These are phyloP conservation scores for Oryza brachyantha DNA, from an alignment of 176 grass and related monocot species.

Conservation along the genomic window DNA sequence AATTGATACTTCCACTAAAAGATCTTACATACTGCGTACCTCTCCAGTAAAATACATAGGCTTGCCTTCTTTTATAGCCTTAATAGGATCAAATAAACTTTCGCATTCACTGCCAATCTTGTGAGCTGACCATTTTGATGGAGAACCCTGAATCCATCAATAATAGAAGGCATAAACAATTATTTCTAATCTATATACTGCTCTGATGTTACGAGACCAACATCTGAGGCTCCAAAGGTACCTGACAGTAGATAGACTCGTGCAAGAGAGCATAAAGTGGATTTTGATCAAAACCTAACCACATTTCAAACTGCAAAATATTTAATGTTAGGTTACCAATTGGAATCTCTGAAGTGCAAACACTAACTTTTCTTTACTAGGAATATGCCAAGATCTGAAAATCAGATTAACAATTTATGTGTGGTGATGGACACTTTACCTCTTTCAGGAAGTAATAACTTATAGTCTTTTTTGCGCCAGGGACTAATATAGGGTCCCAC, in stretches of 20 bases:
- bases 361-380: background rate
- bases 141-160: constrained; percentile 54
- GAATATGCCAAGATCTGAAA: constrained; percentile 6
- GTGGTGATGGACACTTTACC: constrained; percentile 39
- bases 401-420: background rate
- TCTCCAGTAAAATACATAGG: constrained; percentile 93
- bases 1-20: constrained; percentile 5
- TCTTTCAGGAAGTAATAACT: constrained; percentile 93
- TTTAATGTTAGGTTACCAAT: constrained; percentile 13
- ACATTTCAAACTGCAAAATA: constrained; percentile 70
- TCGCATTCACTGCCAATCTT: constrained; percentile 51
- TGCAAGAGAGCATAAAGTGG: constrained; percentile 83
- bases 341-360: constrained; percentile 18
- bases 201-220: background rate
- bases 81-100: constrained; percentile 78
- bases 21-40: constrained; percentile 44
- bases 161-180: constrained; percentile 1
- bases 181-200: background rate
- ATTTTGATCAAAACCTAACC: constrained; percentile 85
- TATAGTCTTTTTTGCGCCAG: constrained; percentile 66
- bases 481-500: constrained; percentile 91
- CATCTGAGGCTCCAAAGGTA: constrained; percentile 24
- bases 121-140: constrained; percentile 87
- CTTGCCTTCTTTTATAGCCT: constrained; percentile 65
- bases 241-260: constrained; percentile 95